A percentile compares a stretch with the other conserved stretches of the same genome.
Conservation (phyloP, 768 basidiomycete species). For the Imleria badia region DNA sequence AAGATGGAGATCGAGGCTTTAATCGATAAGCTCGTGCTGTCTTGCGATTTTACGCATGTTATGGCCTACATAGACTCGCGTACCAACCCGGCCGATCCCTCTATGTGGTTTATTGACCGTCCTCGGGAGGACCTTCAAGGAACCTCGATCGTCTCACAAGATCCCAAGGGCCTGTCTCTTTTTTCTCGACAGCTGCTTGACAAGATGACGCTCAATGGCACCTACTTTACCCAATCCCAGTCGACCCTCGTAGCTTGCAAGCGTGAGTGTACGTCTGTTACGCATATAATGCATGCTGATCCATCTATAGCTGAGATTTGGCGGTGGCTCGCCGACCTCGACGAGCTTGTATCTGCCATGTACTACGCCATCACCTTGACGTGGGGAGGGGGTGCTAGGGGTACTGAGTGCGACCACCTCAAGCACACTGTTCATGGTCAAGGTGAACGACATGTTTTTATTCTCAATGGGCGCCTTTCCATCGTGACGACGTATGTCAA, state of each 20-base stretch:
- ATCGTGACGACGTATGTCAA: conserved; percentile 17
- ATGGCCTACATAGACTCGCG: neutral
- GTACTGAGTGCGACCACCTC: conserved; percentile 17
- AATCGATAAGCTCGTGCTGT: neutral
- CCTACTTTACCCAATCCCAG: neutral
- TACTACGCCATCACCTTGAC: conserved; percentile 11
- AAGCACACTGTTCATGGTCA: conserved; percentile 1
- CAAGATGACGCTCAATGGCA: neutral
- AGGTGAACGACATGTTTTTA: conserved; percentile 3
- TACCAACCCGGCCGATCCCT: neutral
- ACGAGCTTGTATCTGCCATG: conserved; percentile 4
- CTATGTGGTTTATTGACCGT: neutral
- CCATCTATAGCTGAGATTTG: neutral
- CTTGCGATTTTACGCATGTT: neutral
- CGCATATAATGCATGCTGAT: neutral
- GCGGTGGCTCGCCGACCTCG: conserved; percentile 3
- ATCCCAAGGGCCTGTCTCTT: neutral
- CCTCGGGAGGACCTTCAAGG: neutral
- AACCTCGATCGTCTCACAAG: neutral
- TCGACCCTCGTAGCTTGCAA: neutral
- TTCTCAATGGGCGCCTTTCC: conserved; percentile 14
- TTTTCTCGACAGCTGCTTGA: neutral
- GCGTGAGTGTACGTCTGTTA: neutral
- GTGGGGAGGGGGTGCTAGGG: conserved; percentile 17
- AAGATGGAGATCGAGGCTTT: neutral